These are phyloP conservation scores for Picea abies DNA, from an alignment of 83 land plant species.

Conservation along the genomic window DNA sequence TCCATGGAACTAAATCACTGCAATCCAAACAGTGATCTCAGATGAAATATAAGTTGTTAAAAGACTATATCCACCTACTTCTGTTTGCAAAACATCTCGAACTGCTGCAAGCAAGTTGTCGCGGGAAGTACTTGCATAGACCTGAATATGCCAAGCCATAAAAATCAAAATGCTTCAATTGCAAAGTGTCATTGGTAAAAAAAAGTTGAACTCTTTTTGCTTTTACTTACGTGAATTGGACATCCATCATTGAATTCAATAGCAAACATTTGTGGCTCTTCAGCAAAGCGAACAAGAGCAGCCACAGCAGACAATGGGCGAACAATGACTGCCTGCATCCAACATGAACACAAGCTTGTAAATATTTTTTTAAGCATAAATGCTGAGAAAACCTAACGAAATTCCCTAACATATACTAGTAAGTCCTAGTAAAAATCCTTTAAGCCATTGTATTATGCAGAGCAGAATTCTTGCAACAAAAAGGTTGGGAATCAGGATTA, in stretches of 20 bases:
- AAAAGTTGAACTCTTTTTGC: background rate
- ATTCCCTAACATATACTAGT: too few relatives aligned
- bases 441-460: too few relatives aligned
- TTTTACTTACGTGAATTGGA: conserved; percentile 82
- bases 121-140: conserved; percentile 98
- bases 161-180: background rate
- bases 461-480: too few relatives aligned
- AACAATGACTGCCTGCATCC: conserved; percentile 89
- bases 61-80: conserved; percentile 55
- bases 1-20: background rate
- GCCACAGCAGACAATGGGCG: conserved; percentile 91
- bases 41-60: background rate
- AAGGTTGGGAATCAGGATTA: too few relatives aligned
- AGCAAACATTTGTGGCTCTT: conserved; percentile 99
- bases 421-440: too few relatives aligned
- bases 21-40: background rate
- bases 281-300: conserved; percentile 95
- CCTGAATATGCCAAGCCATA: conserved; percentile 44
- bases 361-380: background rate
- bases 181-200: background rate
- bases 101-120: conserved; percentile 97
- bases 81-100: conserved; percentile 89
- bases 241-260: conserved; percentile 98
- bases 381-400: background rate
- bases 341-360: too few relatives aligned